Base-by-base conservation (phyloP, 1,284 basidiomycete species). In the Ceratobasidium sp. region DNA sequence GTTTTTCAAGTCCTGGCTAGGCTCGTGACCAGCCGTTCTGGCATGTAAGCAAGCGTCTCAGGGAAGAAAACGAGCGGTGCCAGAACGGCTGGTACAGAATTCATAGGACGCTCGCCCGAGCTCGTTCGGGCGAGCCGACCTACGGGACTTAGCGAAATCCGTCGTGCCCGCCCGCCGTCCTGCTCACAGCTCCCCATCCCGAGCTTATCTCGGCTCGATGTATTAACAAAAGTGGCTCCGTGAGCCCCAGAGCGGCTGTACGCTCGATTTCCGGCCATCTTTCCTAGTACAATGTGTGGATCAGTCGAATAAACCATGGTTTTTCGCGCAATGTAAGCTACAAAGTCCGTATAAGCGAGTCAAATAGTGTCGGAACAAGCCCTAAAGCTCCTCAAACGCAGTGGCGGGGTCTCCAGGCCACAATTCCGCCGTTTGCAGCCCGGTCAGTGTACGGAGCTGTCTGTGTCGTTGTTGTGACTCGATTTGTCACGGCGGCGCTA, bases 91-190 rank as follows among this genome's bases (percentile, higher is more conserved):
- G 44, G 46, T 32, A 67, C 46, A 51, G 22, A 46, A 32, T 49
- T 46, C 65, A 4, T 52, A 67, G 65, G 34, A 49, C 32, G 65
- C 52, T 67, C 46, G 32, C 65, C 65, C 65, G 65, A 52, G 65
- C 6, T 51, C 29, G 25, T 51, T 67, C 25, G 46, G 65, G 29
- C 19, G 11, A 43, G 19, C 32, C 6, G 15, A n/a, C 49, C 51
- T 22, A 32, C 4, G 25, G 46, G 51, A 34, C 66, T 56, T 56
- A 32, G 62, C n/a, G 40, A 46, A 65, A 65, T 65, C 43, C 11
- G 40, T 9, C 43, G 8, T 6, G 22, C n/a, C 43, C 40, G 1
- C 3, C 46, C 62, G 17, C 5, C 17, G 46, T 11, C 49, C n/a
- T 0, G 29, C 32, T 8, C 34, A 17, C 40, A 40, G 29, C 57